These are phyloP conservation scores for Suillus subaureus DNA, from an alignment of 768 basidiomycete species.

Conservation along the genomic window DNA sequence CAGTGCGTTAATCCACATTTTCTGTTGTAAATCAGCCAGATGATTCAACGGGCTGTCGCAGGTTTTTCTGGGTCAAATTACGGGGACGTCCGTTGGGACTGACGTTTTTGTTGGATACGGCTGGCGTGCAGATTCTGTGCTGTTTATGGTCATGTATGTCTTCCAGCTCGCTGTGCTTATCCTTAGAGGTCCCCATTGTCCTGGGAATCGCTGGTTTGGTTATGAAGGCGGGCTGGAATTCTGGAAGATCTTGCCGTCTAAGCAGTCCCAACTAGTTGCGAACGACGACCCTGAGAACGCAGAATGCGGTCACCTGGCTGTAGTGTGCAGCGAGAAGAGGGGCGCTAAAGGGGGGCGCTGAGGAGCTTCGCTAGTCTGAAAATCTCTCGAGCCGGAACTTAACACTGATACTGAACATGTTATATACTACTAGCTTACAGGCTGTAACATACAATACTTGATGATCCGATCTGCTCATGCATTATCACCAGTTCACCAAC, in stretches of 20 bases:
- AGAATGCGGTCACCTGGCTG: neutral
- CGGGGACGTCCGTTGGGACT: conserved; percentile 44
- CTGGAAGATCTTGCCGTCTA: neutral
- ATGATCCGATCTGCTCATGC: neutral
- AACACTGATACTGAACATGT: neutral
- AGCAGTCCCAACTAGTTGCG: neutral
- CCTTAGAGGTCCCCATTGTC: conserved; percentile 38
- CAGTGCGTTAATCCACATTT: conserved; percentile 17
- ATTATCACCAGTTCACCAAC: neutral
- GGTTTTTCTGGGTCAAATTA: conserved; percentile 40
- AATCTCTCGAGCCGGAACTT: neutral
- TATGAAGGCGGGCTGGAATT: conserved; percentile 55
- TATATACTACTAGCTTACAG: neutral
- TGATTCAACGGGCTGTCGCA: conserved; percentile 4
- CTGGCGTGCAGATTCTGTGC: conserved; percentile 34
- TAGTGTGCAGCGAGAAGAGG: neutral
- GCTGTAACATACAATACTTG: neutral
- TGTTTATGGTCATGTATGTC: conserved; percentile 37
- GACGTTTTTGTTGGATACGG: conserved; percentile 41
- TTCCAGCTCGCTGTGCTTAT: conserved; percentile 37
- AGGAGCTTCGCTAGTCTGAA: neutral
- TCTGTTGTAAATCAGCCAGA: neutral
- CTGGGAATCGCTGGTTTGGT: conserved; percentile 53
- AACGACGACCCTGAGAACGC: neutral
- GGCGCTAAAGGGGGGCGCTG: too few species aligned